Base-by-base conservation (phyloP, 345 rosid genomes). In the Gossypium raimondii region DNA sequence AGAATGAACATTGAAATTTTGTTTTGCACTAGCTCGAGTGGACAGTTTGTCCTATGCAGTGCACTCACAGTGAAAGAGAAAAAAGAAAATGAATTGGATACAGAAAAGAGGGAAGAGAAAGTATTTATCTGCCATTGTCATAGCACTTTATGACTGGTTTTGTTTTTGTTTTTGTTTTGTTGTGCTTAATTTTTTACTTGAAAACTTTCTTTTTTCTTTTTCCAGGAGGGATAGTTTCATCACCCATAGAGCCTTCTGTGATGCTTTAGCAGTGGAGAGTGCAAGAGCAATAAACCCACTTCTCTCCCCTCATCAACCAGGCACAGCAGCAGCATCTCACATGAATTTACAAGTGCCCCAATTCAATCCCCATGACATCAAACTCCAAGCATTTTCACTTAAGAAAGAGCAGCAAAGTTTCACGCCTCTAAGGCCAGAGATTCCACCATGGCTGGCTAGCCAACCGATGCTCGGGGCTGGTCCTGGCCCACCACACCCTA, bases 181-280 rank as follows among this genome's bases (percentile, higher is more conserved):
- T 66, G 59, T 60, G 45, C 61, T 38, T 60, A 34, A 34, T 13
- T 76, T 79, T 44, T 24, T 48, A 18, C 11, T 56, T 18, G 8
- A 18, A 34, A 4, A 34, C 38, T 34, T 1, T 10, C 3, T 34
- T 2, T 65, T n/a, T 24, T 24, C 80, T 5, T 72, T 58, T 70
- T n/a, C 41, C 97, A 94, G 97, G 92, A 90, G 93, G 80, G 97
- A 94, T 78, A 92, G 97, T 73, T 93, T 93, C 83, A 88, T 93
- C 2, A 93, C 97, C 11, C 98, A 93, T 83, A 92, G 97, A 85
- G 98, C 98, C 5, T 93, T 93, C 74, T 93, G 98, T 82, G 98
- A 93, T 77, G 98, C 98, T 62, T 85, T 93, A 75, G 92, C 97
- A 51, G 98, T 90, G 82, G 93, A 89, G 72, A 89, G 83, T 62